Evolutionary conservation across 2,329 filamentous ascomycete genomes (phyloP), one percentile per base, ranked within the genome.

Genomic region (Pseudogymnoascus pannorum): DNA sequence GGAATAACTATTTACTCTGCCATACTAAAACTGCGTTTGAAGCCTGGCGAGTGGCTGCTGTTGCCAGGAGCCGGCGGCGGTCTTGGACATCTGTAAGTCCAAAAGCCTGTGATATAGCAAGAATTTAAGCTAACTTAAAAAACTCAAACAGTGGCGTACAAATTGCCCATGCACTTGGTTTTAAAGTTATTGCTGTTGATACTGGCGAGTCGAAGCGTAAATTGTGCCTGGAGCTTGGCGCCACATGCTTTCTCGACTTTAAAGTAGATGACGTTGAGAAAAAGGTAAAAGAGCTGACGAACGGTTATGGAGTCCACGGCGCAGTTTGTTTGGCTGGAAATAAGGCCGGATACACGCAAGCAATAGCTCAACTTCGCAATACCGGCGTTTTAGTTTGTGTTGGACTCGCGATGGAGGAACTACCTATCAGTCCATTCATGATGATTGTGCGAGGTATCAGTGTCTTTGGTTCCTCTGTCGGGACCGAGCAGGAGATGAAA

Each of bases 401-500:
- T 18, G 59, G 59, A 22, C 24, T 60, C 3, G 14, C 59, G n/a
- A 44, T 48, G 24, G n/a, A n/a, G 35, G 9, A 57, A 8, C 51
- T 60, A 22, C 16, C 33, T 5, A 33, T 60, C 29, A 35, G 26
- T 24, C 59, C 59, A 48, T 33, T 60, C 24, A 31, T 22, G n/a
- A 20, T 60, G 16, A 33, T 33, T 6, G 36, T 60, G 14, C 36
- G 42, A 18, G 59, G 59, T 12, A 16, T 60, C 14, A 60, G 36
- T 11, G 26, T 60, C 3, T 20, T 60, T 33, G 59, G 59, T 11
- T 60, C 59, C 16, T 48, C 59, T 12, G 59, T 60, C 26, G 59
- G 59, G 18, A 54, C 59, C 12, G 59, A 60, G 22, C 26, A 54
- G 22, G 59, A 60, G 24, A 60, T 60, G 59, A 31, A 44, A 14